These are phyloP conservation scores for Salix caprea DNA, from an alignment of 345 rosid species.

Conservation along the genomic window DNA sequence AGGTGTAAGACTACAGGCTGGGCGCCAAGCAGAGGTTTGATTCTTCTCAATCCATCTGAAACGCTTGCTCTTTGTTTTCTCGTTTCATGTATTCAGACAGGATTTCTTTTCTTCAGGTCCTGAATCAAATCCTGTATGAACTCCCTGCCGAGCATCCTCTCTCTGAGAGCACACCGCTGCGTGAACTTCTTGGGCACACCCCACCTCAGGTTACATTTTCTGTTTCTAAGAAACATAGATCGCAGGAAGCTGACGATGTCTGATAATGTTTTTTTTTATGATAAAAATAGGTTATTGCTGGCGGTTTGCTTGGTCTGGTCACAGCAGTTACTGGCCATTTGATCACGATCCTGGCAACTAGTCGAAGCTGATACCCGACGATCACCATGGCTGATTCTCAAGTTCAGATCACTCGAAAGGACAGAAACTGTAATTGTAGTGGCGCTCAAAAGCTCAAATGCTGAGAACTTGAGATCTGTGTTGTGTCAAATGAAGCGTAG, in stretches of 20 bases:
- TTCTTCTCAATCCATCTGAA: slow-evolving; percentile 10
- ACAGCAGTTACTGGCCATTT: slow-evolving; percentile 58
- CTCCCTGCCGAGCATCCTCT: slow-evolving; percentile 91
- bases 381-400: neutral
- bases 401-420: neutral
- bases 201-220: slow-evolving; percentile 48
- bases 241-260: neutral
- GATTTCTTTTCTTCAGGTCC: slow-evolving; percentile 42
- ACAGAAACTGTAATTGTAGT: neutral
- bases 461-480: neutral
- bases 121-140: slow-evolving; percentile 90
- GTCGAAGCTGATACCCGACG: slow-evolving; percentile 23
- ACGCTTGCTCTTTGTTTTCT: neutral
- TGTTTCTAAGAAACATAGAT: neutral
- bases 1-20: slow-evolving; percentile 84
- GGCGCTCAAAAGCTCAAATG: neutral
- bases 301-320: slow-evolving; percentile 60
- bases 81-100: slow-evolving; percentile 9
- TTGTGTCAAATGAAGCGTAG: neutral
- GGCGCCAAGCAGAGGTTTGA: slow-evolving; percentile 87
- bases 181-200: slow-evolving; percentile 87
- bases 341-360: slow-evolving; percentile 22
- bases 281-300: slow-evolving; percentile 61
- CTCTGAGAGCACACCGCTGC: slow-evolving; percentile 78
- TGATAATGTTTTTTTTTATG: neutral